These are phyloP conservation scores for Glonium stellatum DNA, from an alignment of 495 filamentous ascomycete genomes.

Conservation along the genomic window DNA sequence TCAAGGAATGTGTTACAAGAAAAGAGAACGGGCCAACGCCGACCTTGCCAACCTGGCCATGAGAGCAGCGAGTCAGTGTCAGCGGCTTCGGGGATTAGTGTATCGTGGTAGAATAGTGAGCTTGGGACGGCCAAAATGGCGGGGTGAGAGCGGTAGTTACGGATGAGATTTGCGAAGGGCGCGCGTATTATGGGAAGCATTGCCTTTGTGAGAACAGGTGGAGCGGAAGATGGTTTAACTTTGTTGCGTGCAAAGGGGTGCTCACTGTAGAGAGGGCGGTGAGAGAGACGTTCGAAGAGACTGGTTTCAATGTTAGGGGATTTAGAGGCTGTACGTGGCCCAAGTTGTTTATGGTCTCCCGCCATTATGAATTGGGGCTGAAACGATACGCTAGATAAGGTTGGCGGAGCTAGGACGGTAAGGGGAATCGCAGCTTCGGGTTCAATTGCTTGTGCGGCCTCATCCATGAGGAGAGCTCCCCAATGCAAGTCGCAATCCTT, in stretches of 20 bases:
- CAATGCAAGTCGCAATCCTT: constrained; percentile 39
- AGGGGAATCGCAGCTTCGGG: constrained; percentile 46
- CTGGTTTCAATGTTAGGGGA: constrained; percentile 39
- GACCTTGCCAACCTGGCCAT: constrained; percentile 46
- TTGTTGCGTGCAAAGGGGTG: constrained; percentile 43
- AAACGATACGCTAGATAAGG: constrained; percentile 26
- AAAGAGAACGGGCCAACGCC: constrained; percentile 46
- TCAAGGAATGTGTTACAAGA: constrained; percentile 41
- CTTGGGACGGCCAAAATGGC: constrained; percentile 50
- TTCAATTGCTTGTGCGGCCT: constrained; percentile 53
- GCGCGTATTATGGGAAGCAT: constrained; percentile 41
- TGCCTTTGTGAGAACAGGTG: constrained; percentile 15
- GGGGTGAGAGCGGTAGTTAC: constrained; percentile 55
- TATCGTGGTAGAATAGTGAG: constrained; percentile 48
- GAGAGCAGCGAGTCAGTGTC: constrained; percentile 33
- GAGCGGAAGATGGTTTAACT: constrained; percentile 18
- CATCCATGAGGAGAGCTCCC: constrained; percentile 49
- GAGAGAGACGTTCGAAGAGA: constrained; percentile 48
- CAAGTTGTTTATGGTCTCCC: constrained; percentile 50
- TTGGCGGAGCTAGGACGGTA: constrained; percentile 45
- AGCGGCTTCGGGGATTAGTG: constrained; percentile 43
- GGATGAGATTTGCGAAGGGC: constrained; percentile 48
- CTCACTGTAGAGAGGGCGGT: constrained; percentile 40
- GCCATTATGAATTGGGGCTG: constrained; percentile 48
- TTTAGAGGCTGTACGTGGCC: constrained; percentile 42